A percentile compares a stretch with the other conserved stretches of the same genome.
phyloP scores from a whole-genome alignment of 1,139 yeast genomes.

The Lodderomyces metapsilosis region DNA sequence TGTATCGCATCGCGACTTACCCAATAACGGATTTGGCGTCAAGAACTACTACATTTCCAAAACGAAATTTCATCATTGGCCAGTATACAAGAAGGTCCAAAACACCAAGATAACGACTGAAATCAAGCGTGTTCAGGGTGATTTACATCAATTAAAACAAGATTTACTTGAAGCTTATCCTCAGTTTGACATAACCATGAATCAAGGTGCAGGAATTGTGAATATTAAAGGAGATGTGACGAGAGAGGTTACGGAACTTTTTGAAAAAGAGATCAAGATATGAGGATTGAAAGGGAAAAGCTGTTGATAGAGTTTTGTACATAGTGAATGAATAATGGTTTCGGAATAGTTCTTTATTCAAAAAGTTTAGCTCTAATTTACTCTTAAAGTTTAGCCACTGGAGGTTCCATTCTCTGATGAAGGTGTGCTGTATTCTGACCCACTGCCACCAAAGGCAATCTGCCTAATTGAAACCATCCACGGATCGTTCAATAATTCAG shows the following conservation, averaged over 20 bases:
- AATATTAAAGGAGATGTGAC: conserved; percentile 62
- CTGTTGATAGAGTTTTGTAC: conserved; percentile 6
- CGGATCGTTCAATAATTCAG: conserved; percentile 82
- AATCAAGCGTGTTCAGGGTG: conserved; percentile 63
- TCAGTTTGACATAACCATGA: conserved; percentile 40
- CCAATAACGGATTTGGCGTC: conserved; percentile 42
- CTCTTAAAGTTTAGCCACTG: too few species aligned
- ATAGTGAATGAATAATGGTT: neutral
- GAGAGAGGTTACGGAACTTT: conserved; percentile 37
- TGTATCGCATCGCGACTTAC: conserved; percentile 9
- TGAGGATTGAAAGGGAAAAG: conserved; percentile 7
- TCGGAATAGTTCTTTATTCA: too few species aligned
- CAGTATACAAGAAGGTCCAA: conserved; percentile 61
- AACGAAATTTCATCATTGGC: conserved; percentile 62
- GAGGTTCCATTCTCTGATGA: conserved; percentile 28
- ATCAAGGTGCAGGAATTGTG: conserved; percentile 37
- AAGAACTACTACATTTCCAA: conserved; percentile 50
- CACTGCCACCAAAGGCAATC: conserved; percentile 55
- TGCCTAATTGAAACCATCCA: conserved; percentile 80
- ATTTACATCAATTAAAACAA: conserved; percentile 52
- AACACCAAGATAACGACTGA: conserved; percentile 59
- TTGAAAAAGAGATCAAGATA: conserved; percentile 19
- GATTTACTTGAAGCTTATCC: conserved; percentile 54
- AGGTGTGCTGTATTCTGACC: conserved; percentile 30
- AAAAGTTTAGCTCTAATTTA: too few species aligned